A percentile compares a stretch with the other conserved stretches of the same genome.
Evolutionary conservation across 495 filamentous ascomycete genomes (phyloP).

Genomic region (Talaromyces adpressus): DNA sequence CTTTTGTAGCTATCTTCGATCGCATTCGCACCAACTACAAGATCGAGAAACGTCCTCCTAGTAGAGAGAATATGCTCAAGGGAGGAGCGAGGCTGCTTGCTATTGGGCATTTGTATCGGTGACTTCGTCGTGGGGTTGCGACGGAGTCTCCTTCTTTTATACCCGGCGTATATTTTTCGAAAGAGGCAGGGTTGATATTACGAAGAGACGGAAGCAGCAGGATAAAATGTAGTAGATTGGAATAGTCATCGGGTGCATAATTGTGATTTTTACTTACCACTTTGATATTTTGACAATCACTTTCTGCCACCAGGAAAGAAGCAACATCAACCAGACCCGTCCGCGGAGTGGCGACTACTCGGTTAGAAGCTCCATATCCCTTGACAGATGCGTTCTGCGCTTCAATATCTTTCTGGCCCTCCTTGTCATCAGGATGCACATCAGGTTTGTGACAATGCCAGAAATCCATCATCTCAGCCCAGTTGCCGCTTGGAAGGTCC

Average conservation of each 20-base stretch:
- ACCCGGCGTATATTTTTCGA: slow-evolving; percentile 36
- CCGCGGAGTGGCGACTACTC: slow-evolving; percentile 52
- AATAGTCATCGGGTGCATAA: background rate
- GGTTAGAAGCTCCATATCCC: slow-evolving; percentile 70
- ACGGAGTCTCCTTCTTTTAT: slow-evolving; percentile 81
- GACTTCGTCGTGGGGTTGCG: slow-evolving; percentile 47
- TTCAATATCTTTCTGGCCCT: slow-evolving; percentile 20
- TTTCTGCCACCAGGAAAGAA: slow-evolving; percentile 61
- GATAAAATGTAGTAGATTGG: slow-evolving; percentile 12
- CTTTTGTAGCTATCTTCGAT: background rate
- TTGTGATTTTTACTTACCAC: slow-evolving; percentile 47
- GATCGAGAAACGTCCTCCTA: slow-evolving; percentile 8
- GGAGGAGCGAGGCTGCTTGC: slow-evolving; percentile 21
- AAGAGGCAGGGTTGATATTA: background rate
- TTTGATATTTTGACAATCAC: slow-evolving; percentile 52
- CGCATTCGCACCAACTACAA: background rate
- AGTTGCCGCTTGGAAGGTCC: slow-evolving; percentile 90
- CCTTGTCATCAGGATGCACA: slow-evolving; percentile 31
- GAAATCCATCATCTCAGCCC: slow-evolving; percentile 99
- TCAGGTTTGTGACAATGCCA: slow-evolving; percentile 98
- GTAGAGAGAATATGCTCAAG: background rate
- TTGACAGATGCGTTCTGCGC: slow-evolving; percentile 43
- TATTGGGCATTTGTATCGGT: slow-evolving; percentile 95
- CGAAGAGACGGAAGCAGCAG: slow-evolving; percentile 14
- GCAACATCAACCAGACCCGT: slow-evolving; percentile 74